These are phyloP conservation scores for Phyllosticta citriasiana DNA, from an alignment of 2,329 filamentous ascomycete species.

Conservation along the genomic window DNA sequence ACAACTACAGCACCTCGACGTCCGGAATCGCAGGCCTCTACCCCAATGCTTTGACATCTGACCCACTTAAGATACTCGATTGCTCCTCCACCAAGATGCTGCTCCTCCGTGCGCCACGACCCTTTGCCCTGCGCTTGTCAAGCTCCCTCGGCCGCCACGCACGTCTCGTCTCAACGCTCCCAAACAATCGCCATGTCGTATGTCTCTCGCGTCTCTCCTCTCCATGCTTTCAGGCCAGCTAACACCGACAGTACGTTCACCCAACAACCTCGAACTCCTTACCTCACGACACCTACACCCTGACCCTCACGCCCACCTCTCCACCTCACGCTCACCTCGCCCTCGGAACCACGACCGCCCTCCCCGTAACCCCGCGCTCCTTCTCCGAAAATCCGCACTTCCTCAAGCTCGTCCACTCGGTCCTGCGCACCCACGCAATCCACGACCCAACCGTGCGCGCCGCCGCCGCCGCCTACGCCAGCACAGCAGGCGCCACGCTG, in stretches of 20 bases:
- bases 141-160: background rate
- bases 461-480: constrained; percentile 51
- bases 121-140: background rate
- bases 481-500: constrained; percentile 45
- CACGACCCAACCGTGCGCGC: constrained; percentile 47
- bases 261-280: constrained; percentile 37
- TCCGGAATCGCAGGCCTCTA: background rate
- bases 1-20: background rate
- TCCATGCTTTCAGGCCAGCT: background rate
- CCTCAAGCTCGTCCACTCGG: constrained; percentile 45
- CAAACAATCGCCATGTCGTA: constrained; percentile 35
- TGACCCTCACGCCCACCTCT: constrained; percentile 47
- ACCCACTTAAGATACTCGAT: background rate
- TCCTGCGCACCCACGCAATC: constrained; percentile 44
- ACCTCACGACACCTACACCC: constrained; percentile 33
- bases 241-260: constrained; percentile 2
- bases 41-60: background rate
- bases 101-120: background rate
- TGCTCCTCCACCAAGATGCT: background rate
- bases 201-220: background rate
- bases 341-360: constrained; percentile 39
- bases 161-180: constrained; percentile 28
- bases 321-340: constrained; percentile 45
- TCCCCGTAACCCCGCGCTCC: background rate
- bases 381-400: constrained; percentile 19